Percentiles rank a stretch among this genome's conserved stretches.
Evolutionary conservation across 768 basidiomycete species (phyloP).

Genomic region (Russula virescens): DNA sequence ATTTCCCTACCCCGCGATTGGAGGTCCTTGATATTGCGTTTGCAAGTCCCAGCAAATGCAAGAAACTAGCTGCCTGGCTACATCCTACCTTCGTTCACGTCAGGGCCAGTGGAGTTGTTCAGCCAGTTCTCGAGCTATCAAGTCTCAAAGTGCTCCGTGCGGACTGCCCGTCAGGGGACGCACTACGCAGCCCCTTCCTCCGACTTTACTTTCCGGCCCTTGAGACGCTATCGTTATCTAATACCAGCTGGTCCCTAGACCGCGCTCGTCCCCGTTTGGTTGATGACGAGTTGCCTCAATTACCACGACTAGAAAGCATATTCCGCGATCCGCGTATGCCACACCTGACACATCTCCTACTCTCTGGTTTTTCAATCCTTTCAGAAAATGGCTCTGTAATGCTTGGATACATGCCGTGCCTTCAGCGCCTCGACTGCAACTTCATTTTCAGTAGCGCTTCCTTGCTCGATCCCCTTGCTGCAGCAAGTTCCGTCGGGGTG

Average conservation of each 20-base stretch:
- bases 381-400: conserved; percentile 12
- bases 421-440: conserved; percentile 23
- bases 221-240: conserved; percentile 18
- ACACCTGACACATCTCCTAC: conserved; percentile 15
- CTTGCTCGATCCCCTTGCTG: conserved; percentile 13
- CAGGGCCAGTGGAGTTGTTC: not conserved
- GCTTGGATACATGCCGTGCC: conserved; percentile 20
- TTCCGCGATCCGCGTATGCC: conserved; percentile 23
- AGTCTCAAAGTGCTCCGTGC: conserved; percentile 14
- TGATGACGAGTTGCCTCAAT: conserved; percentile 1
- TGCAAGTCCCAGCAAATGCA: conserved; percentile 10
- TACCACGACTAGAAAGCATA: conserved; percentile 19
- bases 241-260: conserved; percentile 1
- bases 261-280: not conserved
- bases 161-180: conserved; percentile 14
- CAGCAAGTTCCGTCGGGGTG: not conserved
- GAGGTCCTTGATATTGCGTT: conserved; percentile 17
- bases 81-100: conserved; percentile 5
- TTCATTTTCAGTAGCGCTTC: conserved; percentile 6
- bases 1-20: conserved; percentile 14
- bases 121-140: conserved; percentile 10
- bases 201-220: conserved; percentile 18
- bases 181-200: conserved; percentile 19
- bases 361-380: conserved; percentile 12
- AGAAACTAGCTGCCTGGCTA: not conserved